These are phyloP conservation scores for Leersia perrieri DNA, from an alignment of 176 grass and related monocot genomes.

Conservation along the genomic window DNA sequence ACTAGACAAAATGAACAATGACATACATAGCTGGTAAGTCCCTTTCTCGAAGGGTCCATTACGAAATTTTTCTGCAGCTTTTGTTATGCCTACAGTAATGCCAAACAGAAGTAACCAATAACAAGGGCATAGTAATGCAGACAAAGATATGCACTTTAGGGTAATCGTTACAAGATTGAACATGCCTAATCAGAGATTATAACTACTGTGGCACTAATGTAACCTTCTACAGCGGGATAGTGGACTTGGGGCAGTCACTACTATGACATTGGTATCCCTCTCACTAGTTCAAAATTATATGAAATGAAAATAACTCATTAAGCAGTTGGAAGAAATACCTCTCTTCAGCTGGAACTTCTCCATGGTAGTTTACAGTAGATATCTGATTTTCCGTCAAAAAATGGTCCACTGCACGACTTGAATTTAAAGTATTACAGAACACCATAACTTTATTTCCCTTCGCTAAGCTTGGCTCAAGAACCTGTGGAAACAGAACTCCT, in stretches of 20 bases:
- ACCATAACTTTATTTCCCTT: conserved; percentile 97
- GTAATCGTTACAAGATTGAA: background rate
- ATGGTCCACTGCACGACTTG: conserved; percentile 94
- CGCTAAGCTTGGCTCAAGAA: conserved; percentile 94
- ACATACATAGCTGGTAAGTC: background rate
- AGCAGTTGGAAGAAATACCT: conserved; percentile 52
- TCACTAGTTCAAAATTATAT: background rate
- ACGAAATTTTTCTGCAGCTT: background rate
- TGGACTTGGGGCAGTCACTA: background rate
- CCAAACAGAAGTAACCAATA: background rate
- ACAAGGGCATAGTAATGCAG: background rate
- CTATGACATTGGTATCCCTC: background rate
- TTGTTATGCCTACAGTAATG: background rate
- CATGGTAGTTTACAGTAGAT: conserved; percentile 96
- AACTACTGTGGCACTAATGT: background rate
- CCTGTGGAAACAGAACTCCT: conserved; percentile 41
- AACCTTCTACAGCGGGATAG: background rate
- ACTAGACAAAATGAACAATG: background rate
- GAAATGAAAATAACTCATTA: conserved; percentile 2
- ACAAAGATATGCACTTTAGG: background rate
- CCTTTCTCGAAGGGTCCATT: background rate
- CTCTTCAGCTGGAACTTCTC: conserved; percentile 94
- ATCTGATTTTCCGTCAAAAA: conserved; percentile 91
- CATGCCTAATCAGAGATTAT: background rate
- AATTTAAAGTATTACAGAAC: conserved; percentile 98